These are phyloP conservation scores for Aegilops bicornis DNA, from an alignment of 176 grass and related monocot species.

Conservation along the genomic window DNA sequence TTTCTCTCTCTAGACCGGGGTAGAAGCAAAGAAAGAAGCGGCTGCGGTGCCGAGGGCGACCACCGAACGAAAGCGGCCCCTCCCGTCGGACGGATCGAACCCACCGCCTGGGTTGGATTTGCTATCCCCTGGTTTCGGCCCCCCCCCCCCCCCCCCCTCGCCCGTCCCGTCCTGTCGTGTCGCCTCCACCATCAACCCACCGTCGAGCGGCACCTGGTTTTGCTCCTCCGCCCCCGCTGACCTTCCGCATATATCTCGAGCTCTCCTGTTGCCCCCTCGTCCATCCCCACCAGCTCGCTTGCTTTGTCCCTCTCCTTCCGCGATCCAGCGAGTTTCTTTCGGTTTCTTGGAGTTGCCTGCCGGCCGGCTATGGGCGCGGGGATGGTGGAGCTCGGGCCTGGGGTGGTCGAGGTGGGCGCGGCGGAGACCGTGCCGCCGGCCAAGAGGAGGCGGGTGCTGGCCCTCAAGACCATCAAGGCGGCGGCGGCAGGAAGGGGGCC, in stretches of 20 bases:
- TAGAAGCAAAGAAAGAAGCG: too few relatives aligned
- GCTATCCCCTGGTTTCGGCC: background rate
- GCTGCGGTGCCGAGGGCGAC: background rate
- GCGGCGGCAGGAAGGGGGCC: background rate
- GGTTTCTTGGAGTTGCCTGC: too few relatives aligned
- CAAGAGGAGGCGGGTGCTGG: slow-evolving; percentile 32
- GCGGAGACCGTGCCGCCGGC: background rate
- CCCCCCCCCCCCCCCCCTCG: too few relatives aligned
- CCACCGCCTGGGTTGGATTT: background rate
- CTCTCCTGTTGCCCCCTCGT: background rate
- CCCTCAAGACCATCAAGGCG: background rate
- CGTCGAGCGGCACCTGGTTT: background rate
- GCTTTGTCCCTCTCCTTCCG: too few relatives aligned
- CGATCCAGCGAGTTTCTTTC: too few relatives aligned
- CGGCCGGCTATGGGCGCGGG: too few relatives aligned
- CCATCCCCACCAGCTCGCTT: too few relatives aligned
- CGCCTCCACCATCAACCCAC: background rate
- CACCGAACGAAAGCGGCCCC: background rate
- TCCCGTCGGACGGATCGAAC: background rate
- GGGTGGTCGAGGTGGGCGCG: background rate
- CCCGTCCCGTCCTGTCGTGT: background rate
- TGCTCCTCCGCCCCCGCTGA: too few relatives aligned
- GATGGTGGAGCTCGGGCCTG: slow-evolving; percentile 8
- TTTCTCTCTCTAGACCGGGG: too few relatives aligned
- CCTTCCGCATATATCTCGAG: background rate